These are phyloP conservation scores for Alternaria novae-zelandiae DNA, from an alignment of 2,329 filamentous ascomycete species.

Conservation along the genomic window DNA sequence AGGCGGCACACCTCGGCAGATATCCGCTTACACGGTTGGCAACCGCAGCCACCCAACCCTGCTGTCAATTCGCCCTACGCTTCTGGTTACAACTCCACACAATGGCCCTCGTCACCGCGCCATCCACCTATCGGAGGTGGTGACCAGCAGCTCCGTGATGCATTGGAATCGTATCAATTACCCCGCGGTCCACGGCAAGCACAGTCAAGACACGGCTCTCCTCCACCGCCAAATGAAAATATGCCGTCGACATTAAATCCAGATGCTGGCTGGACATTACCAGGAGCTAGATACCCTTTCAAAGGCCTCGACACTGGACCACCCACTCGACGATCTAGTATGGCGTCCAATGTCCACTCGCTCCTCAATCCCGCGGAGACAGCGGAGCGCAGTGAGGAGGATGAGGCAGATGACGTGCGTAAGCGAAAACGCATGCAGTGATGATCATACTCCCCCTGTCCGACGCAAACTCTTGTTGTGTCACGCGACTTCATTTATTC, in stretches of 20 bases:
- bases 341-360: slow-evolving; percentile 73
- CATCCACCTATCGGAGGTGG: slow-evolving; percentile 52
- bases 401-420: slow-evolving; percentile 65
- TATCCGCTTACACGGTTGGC: slow-evolving; percentile 74
- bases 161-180: slow-evolving; percentile 73
- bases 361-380: slow-evolving; percentile 73
- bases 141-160: slow-evolving; percentile 74
- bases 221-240: slow-evolving; percentile 58
- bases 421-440: slow-evolving; percentile 61
- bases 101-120: slow-evolving; percentile 73
- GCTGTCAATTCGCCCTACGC: slow-evolving; percentile 68
- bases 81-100: slow-evolving; percentile 65
- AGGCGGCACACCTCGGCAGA: slow-evolving; percentile 94
- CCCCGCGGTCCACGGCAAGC: slow-evolving; percentile 58
- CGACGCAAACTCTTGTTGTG: background rate
- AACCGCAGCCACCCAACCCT: slow-evolving; percentile 60
- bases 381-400: slow-evolving; percentile 69
- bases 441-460: slow-evolving; percentile 9
- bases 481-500: slow-evolving; percentile 8
- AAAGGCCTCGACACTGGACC: slow-evolving; percentile 62
- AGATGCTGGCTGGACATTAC: slow-evolving; percentile 64
- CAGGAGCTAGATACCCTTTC: slow-evolving; percentile 58
- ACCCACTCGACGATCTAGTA: slow-evolving; percentile 71
- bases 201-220: slow-evolving; percentile 61
- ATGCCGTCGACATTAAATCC: slow-evolving; percentile 57